phyloP scores from a whole-genome alignment of 2,329 filamentous ascomycete genomes.

The Aspergillus proliferans region DNA sequence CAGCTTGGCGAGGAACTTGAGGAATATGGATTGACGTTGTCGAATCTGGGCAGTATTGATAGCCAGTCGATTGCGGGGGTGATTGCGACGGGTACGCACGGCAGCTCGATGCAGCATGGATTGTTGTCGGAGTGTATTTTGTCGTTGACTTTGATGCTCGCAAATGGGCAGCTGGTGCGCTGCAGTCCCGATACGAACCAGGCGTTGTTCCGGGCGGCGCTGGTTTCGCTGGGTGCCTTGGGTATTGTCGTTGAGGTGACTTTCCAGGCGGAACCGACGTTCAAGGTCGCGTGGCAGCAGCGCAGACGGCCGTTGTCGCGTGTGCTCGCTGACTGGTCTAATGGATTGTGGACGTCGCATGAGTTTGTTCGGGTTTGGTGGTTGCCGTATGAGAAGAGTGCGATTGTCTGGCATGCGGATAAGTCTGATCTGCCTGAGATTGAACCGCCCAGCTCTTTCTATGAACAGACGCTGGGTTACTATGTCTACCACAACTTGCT shows the following conservation, averaged over 20 bases:
- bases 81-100: constrained; percentile 89
- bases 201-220: constrained; percentile 79
- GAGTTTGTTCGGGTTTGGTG: constrained; percentile 97
- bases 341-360: constrained; percentile 69
- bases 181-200: constrained; percentile 64
- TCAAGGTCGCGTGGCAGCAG: constrained; percentile 83
- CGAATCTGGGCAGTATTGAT: constrained; percentile 91
- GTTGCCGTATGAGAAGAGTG: constrained; percentile 85
- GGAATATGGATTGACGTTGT: constrained; percentile 71
- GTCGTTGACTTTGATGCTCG: constrained; percentile 71
- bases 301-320: constrained; percentile 63
- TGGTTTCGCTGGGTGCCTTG: constrained; percentile 80
- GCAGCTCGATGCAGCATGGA: constrained; percentile 76
- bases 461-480: constrained; percentile 75
- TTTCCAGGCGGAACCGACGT: constrained; percentile 70
- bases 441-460: constrained; percentile 64
- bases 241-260: constrained; percentile 89
- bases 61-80: constrained; percentile 88
- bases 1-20: constrained; percentile 69
- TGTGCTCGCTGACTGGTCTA: constrained; percentile 66
- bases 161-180: constrained; percentile 65
- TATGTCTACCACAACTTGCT: constrained; percentile 89
- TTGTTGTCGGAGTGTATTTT: constrained; percentile 73
- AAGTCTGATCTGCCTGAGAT: constrained; percentile 60
- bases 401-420: constrained; percentile 84